Evolutionary conservation across 306 rosid genomes (phyloP), one percentile per base, ranked within the genome.

Genomic region (Chamaecrista fasciculata): DNA sequence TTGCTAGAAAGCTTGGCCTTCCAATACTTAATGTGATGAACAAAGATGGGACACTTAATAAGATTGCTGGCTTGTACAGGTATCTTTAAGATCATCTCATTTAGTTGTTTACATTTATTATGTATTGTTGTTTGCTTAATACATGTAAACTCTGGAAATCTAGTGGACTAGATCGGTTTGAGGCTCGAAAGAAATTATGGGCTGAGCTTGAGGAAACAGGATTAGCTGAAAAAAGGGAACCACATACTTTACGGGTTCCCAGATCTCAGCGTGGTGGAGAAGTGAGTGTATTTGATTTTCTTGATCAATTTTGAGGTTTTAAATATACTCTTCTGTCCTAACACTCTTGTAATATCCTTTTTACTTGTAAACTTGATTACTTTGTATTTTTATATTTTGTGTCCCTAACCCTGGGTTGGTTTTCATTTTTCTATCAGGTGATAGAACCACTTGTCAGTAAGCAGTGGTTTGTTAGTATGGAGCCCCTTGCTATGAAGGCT

Each of bases 211-310:
- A 88, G 85, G 98, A 90, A 76, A 90, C 91, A 21, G 89, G 89
- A 48, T 81, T 93, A 69, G 94, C 91, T 60, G 94, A 88, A 59
- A 93, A 85, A 84, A 90, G 82, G 84, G 91, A 93, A 74, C 85
- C 91, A 19, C 98, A 93, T 81, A 90, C 87, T 29, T 82, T 79
- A 69, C 84, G 98, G 50, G 97, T 93, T 69, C 98, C 98, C 37
- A 93, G 98, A 82, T 93, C 98, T 61, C 98, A 93, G 73, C 98
- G 98, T 71, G 98, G 98, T 55, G 98, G 98, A 77, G 98, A 90
- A 82, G 98, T 93, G 79, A 90, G 87, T n/a, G n/a, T n/a, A 84
- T 65, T 53, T 18, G 12, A 29, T 62, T 50, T 8, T 26, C 9
- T n/a, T n/a, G n/a, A n/a, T 52, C 73, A 31, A 55, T 47, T 73